These are phyloP conservation scores for Viola odorata DNA, from an alignment of 345 rosid species.

Conservation along the genomic window DNA sequence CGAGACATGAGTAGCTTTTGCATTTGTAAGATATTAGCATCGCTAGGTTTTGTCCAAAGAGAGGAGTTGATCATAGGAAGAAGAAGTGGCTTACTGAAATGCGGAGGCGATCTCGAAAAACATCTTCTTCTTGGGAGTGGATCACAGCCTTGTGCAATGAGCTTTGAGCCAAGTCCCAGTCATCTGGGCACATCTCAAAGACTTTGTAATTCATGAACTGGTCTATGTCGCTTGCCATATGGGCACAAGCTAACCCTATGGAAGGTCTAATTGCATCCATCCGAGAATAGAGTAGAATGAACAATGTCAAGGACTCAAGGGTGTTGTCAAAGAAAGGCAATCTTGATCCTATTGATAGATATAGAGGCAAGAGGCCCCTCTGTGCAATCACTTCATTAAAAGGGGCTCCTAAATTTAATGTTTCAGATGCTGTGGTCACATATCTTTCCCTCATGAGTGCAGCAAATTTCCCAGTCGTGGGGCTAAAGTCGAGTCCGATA, in stretches of 20 bases:
- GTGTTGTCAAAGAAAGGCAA: conserved; percentile 54
- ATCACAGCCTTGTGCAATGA: conserved; percentile 42
- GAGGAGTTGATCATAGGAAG: conserved; percentile 32
- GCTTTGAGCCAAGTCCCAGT: conserved; percentile 42
- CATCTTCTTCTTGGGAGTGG: conserved; percentile 56
- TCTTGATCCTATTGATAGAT: conserved; percentile 45
- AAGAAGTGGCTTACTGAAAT: conserved; percentile 28
- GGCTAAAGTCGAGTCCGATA: conserved; percentile 51
- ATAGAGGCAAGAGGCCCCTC: conserved; percentile 45
- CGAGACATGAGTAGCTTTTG: conserved; percentile 46
- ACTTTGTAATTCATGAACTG: conserved; percentile 43
- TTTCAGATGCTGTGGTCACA: conserved; percentile 37
- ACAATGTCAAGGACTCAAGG: too few relatives aligned
- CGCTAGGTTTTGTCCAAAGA: conserved; percentile 42
- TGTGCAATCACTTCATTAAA: conserved; percentile 50
- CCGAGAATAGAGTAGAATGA: conserved; percentile 45
- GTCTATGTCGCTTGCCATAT: conserved; percentile 24
- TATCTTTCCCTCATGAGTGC: conserved; percentile 52
- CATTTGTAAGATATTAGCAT: conserved; percentile 42
- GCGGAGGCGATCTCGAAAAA: conserved; percentile 39
- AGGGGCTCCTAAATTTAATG: conserved; percentile 44
- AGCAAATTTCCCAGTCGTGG: conserved; percentile 46
- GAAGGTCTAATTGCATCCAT: conserved; percentile 41
- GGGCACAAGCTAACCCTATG: conserved; percentile 35
- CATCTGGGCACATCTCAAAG: conserved; percentile 41